Conservation (phyloP, 1,284 basidiomycete genomes). For the Phlebopus sp. region DNA sequence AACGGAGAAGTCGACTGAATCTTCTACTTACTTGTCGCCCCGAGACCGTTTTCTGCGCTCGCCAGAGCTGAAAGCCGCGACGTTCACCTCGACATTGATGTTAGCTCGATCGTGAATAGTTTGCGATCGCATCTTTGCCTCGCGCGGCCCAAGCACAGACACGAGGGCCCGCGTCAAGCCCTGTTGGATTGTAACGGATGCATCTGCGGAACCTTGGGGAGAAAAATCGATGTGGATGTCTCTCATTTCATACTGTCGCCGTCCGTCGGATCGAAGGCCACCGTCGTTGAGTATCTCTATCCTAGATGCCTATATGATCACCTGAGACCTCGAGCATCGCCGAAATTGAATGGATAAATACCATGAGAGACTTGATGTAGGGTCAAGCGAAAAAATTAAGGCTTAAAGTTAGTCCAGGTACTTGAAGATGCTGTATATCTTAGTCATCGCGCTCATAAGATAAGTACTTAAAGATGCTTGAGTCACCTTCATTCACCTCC, state of each 20-base stretch:
- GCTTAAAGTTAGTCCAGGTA: too few relatives aligned
- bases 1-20: slow-evolving; percentile 3
- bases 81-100: slow-evolving; percentile 82
- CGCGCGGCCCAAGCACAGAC: slow-evolving; percentile 88
- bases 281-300: slow-evolving; percentile 90
- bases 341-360: not conserved
- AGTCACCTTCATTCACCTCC: too few relatives aligned
- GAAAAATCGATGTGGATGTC: slow-evolving; percentile 78
- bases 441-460: too few relatives aligned
- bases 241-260: slow-evolving; percentile 87
- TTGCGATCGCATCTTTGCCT: slow-evolving; percentile 74
- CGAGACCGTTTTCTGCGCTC: slow-evolving; percentile 73
- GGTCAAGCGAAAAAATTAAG: too few relatives aligned
- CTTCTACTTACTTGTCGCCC: slow-evolving; percentile 79
- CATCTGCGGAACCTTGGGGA: slow-evolving; percentile 79
- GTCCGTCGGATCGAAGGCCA: slow-evolving; percentile 86
- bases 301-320: slow-evolving; percentile 57
- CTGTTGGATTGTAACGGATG: slow-evolving; percentile 81
- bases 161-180: slow-evolving; percentile 88
- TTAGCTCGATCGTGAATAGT: slow-evolving; percentile 80
- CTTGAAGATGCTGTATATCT: too few relatives aligned
- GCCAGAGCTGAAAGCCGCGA: slow-evolving; percentile 83
- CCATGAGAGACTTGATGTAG: too few relatives aligned
- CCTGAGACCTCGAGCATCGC: not conserved
- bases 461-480: too few relatives aligned